Conservation (phyloP, 352 stramenopile genomes). For the Globisporangium alternatum region DNA sequence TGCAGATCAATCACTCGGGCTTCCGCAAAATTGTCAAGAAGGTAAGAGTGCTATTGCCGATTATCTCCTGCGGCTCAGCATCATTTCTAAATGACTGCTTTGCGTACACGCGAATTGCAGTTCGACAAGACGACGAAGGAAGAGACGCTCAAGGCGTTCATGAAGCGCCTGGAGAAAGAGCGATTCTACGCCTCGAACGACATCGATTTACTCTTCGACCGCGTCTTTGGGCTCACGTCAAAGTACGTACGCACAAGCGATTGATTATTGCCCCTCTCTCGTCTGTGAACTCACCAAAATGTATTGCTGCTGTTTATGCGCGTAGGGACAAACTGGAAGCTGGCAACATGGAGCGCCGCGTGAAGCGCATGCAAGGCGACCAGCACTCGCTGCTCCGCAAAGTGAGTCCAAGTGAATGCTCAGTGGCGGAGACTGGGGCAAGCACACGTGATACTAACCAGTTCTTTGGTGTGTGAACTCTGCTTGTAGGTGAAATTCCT, state of each 20-base stretch:
- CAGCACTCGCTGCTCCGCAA: slow-evolving; percentile 84
- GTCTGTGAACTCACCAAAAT: not conserved
- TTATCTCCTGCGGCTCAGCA: not conserved
- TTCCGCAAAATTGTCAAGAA: slow-evolving; percentile 95
- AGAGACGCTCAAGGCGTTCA: slow-evolving; percentile 66
- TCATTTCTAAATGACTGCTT: not conserved
- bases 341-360: slow-evolving; percentile 84
- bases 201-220: slow-evolving; percentile 73
- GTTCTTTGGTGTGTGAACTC: not conserved
- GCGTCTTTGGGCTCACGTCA: slow-evolving; percentile 76
- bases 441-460: not conserved
- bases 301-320: slow-evolving; percentile 7
- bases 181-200: slow-evolving; percentile 81
- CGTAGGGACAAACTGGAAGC: slow-evolving; percentile 79
- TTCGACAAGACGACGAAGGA: slow-evolving; percentile 90
- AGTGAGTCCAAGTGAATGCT: slow-evolving; percentile 25
- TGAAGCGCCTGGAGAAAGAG: slow-evolving; percentile 75
- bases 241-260: slow-evolving; percentile 35
- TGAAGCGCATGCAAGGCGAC: slow-evolving; percentile 80
- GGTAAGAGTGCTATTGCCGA: slow-evolving; percentile 22
- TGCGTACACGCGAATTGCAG: slow-evolving; percentile 23
- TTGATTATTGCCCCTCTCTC: slow-evolving; percentile 15
- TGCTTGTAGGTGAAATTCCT: slow-evolving; percentile 68
- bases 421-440: not conserved
- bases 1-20: slow-evolving; percentile 90